phyloP scores from a whole-genome alignment of 1,284 basidiomycete genomes.

The Tetrapyrgos nigripes region DNA sequence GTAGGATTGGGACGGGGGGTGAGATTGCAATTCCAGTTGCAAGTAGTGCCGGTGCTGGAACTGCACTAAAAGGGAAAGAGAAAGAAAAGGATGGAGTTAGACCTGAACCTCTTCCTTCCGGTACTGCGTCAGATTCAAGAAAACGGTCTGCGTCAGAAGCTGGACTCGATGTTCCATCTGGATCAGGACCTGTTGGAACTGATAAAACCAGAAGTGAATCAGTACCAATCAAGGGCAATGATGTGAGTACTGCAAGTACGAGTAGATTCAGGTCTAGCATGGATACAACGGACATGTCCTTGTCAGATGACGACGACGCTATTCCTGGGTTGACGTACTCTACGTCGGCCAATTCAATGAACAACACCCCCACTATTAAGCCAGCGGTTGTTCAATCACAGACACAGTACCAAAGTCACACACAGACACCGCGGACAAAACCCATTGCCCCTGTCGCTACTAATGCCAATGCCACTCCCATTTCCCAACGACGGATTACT shows the following conservation, averaged over 20 bases:
- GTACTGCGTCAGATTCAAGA: not conserved
- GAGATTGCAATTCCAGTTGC: no score
- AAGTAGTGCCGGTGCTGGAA: not conserved
- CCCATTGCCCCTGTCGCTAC: not conserved
- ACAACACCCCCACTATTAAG: not conserved
- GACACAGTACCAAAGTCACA: not conserved
- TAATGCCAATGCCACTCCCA: no score
- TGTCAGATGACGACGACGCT: not conserved
- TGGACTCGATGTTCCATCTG: no score
- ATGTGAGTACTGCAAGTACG: not conserved
- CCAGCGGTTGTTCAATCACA: not conserved
- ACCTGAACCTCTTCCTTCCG: not conserved
- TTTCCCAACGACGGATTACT: not conserved
- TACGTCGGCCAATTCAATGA: not conserved
- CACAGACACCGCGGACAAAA: no score
- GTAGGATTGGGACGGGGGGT: no score
- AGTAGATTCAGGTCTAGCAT: not conserved
- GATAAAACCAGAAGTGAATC: not conserved
- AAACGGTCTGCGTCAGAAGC: not conserved
- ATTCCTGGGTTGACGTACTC: not conserved
- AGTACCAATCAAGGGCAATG: not conserved
- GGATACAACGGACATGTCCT: not conserved
- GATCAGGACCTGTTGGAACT: no score
- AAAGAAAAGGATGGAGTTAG: not conserved
- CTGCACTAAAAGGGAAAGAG: not conserved